A percentile compares a stretch with the other conserved stretches of the same genome.
phyloP scores from a whole-genome alignment of 1,139 yeast species.

The Hyphopichia buzzinii region DNA sequence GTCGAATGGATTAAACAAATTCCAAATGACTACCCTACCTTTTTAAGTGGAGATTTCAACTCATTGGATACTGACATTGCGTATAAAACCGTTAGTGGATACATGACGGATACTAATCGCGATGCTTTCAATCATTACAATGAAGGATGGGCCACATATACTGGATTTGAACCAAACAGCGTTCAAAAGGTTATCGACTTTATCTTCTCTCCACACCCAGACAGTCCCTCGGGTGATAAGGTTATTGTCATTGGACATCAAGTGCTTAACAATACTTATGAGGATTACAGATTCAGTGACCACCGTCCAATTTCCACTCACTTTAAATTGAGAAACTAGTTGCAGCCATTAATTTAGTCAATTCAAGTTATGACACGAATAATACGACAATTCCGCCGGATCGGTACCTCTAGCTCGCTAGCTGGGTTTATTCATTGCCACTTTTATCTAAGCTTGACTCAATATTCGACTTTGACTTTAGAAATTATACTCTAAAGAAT shows the following conservation, averaged over 20 bases:
- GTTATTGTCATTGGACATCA: constrained; percentile 29
- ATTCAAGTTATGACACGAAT: too few species aligned
- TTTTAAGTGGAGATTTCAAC: constrained; percentile 42
- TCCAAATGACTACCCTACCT: constrained; percentile 29
- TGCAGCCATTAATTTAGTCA: too few species aligned
- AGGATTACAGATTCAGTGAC: constrained; percentile 35
- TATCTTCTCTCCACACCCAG: constrained; percentile 25
- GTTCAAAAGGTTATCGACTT: constrained; percentile 24
- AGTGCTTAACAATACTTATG: constrained; percentile 28
- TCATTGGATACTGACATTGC: constrained; percentile 29
- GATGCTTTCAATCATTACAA: constrained; percentile 20
- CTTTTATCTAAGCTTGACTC: too few species aligned
- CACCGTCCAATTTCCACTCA: constrained; percentile 44
- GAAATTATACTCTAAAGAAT: too few species aligned
- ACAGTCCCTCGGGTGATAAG: constrained; percentile 9
- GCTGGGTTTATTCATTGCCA: too few species aligned
- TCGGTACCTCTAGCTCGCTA: too few species aligned
- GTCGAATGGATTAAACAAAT: constrained; percentile 27
- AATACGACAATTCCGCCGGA: too few species aligned
- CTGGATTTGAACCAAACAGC: constrained; percentile 35
- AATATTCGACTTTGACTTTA: too few species aligned
- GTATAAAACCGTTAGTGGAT: constrained; percentile 29
- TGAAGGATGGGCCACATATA: constrained; percentile 31
- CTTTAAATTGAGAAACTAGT: constrained; percentile 10
- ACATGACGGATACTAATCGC: constrained; percentile 18